A percentile compares a stretch with the other conserved stretches of the same genome.
Conservation (phyloP, 208 protist species). For the Acanthamoeba culbertsoni region DNA sequence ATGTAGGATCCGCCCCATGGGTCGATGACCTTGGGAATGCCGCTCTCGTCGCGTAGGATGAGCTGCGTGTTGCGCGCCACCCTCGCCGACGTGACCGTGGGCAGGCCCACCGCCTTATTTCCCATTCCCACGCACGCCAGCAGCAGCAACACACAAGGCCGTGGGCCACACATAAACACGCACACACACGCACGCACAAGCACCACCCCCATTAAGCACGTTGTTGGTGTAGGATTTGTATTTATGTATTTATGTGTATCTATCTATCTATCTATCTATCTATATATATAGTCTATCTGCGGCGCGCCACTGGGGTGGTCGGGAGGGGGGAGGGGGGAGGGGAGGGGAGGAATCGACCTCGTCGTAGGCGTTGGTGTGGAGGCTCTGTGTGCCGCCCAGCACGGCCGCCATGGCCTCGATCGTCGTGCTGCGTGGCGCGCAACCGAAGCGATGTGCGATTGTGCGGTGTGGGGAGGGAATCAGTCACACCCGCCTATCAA, state of each 20-base stretch:
- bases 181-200: too few species aligned
- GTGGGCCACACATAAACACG: too few species aligned
- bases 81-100: constrained; percentile 90
- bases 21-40: constrained; percentile 85
- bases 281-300: too few species aligned
- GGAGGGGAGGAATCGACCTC: constrained; percentile 74
- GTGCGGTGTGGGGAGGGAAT: too few species aligned
- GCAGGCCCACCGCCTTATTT: constrained; percentile 91
- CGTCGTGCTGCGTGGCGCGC: constrained; percentile 89
- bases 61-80: constrained; percentile 96
- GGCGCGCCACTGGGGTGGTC: too few species aligned
- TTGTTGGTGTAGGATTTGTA: too few species aligned
- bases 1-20: constrained; percentile 91
- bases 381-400: constrained; percentile 90
- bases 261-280: not conserved
- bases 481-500: too few species aligned
- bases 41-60: constrained; percentile 91
- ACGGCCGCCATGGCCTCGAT: constrained; percentile 96
- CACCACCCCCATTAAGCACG: too few species aligned
- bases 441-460: too few species aligned
- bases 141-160: too few species aligned
- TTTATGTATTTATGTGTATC: not conserved
- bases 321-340: too few species aligned
- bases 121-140: too few species aligned
- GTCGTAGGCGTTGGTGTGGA: constrained; percentile 95